Conservation (phyloP, 495 filamentous ascomycete genomes). For the Penicillium cosmopolitanum region DNA sequence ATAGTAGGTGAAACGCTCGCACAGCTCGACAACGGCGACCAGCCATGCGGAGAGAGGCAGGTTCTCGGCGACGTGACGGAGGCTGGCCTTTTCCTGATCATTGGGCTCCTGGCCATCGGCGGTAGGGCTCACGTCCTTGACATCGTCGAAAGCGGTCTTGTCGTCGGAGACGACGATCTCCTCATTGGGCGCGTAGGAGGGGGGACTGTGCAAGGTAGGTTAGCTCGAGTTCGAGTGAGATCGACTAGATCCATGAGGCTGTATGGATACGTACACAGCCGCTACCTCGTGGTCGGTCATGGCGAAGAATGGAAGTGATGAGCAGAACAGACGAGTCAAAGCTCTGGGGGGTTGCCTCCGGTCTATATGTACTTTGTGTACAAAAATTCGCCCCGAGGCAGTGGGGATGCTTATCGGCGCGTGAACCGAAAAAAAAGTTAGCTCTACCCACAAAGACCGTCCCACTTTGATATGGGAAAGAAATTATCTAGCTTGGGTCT, state of each 20-base stretch:
- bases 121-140: conserved; percentile 41
- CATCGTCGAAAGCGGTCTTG: conserved; percentile 31
- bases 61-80: conserved; percentile 59
- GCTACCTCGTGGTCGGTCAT: conserved; percentile 37
- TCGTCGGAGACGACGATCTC: conserved; percentile 31
- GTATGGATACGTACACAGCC: conserved; percentile 36
- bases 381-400: conserved; percentile 23
- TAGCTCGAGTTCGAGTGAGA: neutral
- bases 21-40: conserved; percentile 64
- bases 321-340: conserved; percentile 8
- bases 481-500: neutral
- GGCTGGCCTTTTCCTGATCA: conserved; percentile 52
- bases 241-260: neutral
- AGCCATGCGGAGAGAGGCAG: conserved; percentile 61
- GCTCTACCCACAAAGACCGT: neutral
- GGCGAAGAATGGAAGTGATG: conserved; percentile 9
- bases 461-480: conserved; percentile 4
- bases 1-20: conserved; percentile 72
- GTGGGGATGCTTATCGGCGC: conserved; percentile 30
- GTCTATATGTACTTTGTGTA: conserved; percentile 30
- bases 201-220: neutral
- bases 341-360: conserved; percentile 1
- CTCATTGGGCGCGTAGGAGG: conserved; percentile 17
- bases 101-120: conserved; percentile 57
- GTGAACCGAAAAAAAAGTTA: conserved; percentile 23